These are phyloP conservation scores for Vitis hybrid DNA, from an alignment of 177 flowering plant genomes.

Conservation along the genomic window DNA sequence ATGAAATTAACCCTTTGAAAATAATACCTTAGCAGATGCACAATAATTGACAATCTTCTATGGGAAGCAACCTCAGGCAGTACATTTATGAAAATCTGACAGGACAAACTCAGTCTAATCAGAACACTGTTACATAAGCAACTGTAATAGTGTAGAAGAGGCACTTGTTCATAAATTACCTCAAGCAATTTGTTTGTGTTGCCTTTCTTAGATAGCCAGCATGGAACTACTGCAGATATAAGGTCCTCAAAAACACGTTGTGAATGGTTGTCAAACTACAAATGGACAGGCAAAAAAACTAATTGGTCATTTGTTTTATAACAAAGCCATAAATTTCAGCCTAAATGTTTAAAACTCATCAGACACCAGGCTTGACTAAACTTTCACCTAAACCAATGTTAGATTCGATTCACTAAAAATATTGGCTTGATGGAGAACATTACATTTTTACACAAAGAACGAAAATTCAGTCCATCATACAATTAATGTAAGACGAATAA, in stretches of 20 bases:
- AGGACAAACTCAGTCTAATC: conserved; percentile 10
- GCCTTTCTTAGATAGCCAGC: conserved; percentile 60
- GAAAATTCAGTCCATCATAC: neutral
- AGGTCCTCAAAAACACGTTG: conserved; percentile 74
- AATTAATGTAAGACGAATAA: neutral
- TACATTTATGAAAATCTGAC: conserved; percentile 66
- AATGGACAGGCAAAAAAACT: neutral
- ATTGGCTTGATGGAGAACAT: neutral
- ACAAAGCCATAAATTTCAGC: neutral
- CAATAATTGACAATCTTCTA: conserved; percentile 62
- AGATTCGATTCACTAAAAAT: no score
- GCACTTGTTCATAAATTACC: conserved; percentile 35
- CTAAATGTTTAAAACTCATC: neutral
- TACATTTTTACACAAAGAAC: neutral
- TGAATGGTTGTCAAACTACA: conserved; percentile 71
- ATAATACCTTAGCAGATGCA: conserved; percentile 64
- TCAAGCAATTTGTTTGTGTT: conserved; percentile 53
- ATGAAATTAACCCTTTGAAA: neutral
- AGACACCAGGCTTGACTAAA: neutral
- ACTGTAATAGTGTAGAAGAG: neutral
- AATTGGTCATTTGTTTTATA: neutral
- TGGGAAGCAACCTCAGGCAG: conserved; percentile 76
- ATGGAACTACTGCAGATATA: conserved; percentile 73
- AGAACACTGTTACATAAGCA: neutral
- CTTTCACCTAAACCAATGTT: no score